Base-by-base conservation (phyloP, 306 rosid species). In the Macrotyloma uniflorum region DNA sequence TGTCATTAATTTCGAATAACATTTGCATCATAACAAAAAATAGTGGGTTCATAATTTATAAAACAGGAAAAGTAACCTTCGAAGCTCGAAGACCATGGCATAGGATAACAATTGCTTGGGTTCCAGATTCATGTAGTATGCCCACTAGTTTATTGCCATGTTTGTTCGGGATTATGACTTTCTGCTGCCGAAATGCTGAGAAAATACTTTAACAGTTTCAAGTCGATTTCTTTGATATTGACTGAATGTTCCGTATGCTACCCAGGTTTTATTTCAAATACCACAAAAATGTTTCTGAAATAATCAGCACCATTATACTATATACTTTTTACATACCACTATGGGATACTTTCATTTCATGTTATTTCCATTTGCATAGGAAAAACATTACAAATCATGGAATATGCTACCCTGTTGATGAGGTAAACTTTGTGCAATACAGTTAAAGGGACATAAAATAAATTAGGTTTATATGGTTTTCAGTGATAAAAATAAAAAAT, bases 61-160 rank as follows among this genome's bases (percentile, higher is more conserved):
- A 4, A 67, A 16, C 0, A 47, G 8, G 70, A 53, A 58, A 80
- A 30, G 43, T 18, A 61, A 93, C 98, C 96, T 90, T 91, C 24
- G 90, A 43, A 65, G 87, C 78, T 66, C 46, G 81, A 68, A 88
- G 86, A 67, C 98, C 96, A 54, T 93, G 98, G 82, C 97, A 91
- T 28, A 91, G 78, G 76, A 93, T 80, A 24, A 90, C 92, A 83
- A 91, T 67, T 50, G 88, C 89, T 23, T 33, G 22, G 76, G 89
- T 85, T 76, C 91, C 91, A 80, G 92, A 70, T 72, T 93, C 97
- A 74, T 91, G 95, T 63, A 91, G 75, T 10, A 91, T 54, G 50
- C 98, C 97, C 64, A 91, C 92, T 38, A 91, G 88, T 20, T 88
- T 90, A 55, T 86, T 87, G 23, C 89, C 92, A 72, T 80, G 38